Conservation (phyloP, 805 yeast species). For the Deakozyma indianensis region DNA sequence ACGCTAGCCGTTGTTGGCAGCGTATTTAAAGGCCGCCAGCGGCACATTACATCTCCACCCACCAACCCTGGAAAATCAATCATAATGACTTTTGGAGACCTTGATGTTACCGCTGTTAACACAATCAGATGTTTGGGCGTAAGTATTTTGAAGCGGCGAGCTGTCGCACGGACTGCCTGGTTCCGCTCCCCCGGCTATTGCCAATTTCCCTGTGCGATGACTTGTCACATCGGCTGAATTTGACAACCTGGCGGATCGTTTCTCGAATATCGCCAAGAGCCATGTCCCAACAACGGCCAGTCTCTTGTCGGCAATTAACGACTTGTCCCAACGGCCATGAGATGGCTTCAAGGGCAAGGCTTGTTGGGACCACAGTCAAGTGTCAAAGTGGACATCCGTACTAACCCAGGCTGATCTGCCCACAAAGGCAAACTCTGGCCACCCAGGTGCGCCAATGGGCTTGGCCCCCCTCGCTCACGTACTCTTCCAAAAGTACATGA, state of each 20-base stretch:
- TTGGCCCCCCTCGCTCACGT: constrained; percentile 92
- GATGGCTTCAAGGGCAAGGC: neutral
- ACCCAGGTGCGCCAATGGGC: constrained; percentile 99
- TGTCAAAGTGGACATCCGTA: neutral
- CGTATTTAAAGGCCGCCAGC: neutral
- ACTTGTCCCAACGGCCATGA: too few species aligned
- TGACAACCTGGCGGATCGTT: too few species aligned
- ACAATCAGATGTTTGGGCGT: constrained; percentile 44
- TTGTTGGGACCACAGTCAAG: neutral
- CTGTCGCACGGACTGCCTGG: too few species aligned
- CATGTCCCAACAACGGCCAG: too few species aligned
- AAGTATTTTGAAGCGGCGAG: neutral
- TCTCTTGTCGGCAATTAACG: too few species aligned
- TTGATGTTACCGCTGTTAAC: constrained; percentile 64
- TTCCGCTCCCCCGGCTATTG: too few species aligned
- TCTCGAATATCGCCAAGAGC: too few species aligned
- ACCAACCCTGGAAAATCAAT: neutral
- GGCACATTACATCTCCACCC: neutral
- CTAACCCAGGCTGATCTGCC: constrained; percentile 56
- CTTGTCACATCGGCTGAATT: too few species aligned
- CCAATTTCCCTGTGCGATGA: too few species aligned
- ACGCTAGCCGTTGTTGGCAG: neutral
- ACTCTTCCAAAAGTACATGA: constrained; percentile 60
- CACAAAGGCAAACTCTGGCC: constrained; percentile 85
- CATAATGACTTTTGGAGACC: constrained; percentile 25